Percentiles rank a stretch among this genome's conserved stretches.
These are phyloP conservation scores for Malassezia restricta DNA, from an alignment of 1,284 basidiomycete species.

Conservation along the genomic window DNA sequence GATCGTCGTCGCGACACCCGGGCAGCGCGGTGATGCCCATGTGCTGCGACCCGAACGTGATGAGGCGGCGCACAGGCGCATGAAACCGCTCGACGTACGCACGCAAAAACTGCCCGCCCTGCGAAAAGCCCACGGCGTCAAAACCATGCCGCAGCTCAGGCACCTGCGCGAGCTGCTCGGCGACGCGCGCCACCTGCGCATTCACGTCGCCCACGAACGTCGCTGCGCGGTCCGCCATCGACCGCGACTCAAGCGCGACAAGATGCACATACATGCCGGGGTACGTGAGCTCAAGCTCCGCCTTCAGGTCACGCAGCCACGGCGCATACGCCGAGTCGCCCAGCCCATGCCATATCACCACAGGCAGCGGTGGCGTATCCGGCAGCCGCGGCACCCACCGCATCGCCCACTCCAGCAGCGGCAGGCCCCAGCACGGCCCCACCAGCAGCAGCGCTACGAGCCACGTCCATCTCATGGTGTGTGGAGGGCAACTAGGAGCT, in stretches of 20 bases:
- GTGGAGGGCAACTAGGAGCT: no score
- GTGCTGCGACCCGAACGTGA: constrained; percentile 55
- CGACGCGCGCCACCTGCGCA: constrained; percentile 58
- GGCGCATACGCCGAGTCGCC: constrained; percentile 54
- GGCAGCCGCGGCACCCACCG: neutral
- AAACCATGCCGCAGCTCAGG: constrained; percentile 59
- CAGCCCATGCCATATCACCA: constrained; percentile 92
- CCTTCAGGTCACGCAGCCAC: constrained; percentile 56
- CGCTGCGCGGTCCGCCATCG: constrained; percentile 62
- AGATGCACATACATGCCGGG: constrained; percentile 77
- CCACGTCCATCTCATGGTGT: no score
- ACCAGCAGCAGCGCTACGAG: no score
- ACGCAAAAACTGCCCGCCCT: constrained; percentile 56
- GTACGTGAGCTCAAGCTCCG: constrained; percentile 59
- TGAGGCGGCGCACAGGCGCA: constrained; percentile 51
- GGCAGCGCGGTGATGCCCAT: constrained; percentile 68
- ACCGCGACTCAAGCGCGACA: constrained; percentile 46
- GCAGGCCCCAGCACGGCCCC: no score
- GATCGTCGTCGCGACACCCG: constrained; percentile 57
- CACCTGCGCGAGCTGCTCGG: constrained; percentile 58
- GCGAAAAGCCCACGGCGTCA: constrained; percentile 39
- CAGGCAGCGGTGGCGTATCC: constrained; percentile 12
- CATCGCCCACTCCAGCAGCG: no score
- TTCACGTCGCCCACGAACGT: constrained; percentile 67
- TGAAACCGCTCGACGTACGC: constrained; percentile 79